Evolutionary conservation across 768 basidiomycete species (phyloP), one percentile per base, ranked within the genome.

Genomic region (Lentinula boryana): DNA sequence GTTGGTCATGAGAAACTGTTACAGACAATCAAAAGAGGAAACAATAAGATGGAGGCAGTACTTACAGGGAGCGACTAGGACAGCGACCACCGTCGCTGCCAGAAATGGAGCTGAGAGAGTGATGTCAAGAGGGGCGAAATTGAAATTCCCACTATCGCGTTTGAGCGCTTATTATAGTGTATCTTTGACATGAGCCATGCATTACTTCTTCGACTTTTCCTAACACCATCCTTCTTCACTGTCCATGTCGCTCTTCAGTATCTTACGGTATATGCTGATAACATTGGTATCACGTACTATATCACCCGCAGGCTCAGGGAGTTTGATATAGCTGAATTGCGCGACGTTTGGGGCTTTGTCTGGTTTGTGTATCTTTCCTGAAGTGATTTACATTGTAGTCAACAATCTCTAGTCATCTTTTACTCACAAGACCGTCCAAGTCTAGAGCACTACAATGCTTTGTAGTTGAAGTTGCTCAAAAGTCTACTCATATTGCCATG

Each of bases 401-500:
- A 32, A 49, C 52, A 36, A 38, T 43, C 59, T 31, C 48, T 69
- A 98, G 96, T 72, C 95, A 99, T 77, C 85, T 99, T 40, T 86
- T 98, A 60, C 85, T 98, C 56, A 97, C 96, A 3, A 85, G 91
- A 59, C 94, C 95, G 1, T 92, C 95, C 5, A 86, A 87, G 68
- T 97, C 95, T 1, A 84, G 90, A 56, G 97, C 97, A 13, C 79
- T 99, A 54, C 96, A 99, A 74, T 89, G 87, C 63, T 98, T 98
- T 70, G 89, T 99, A 43, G 82, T 95, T 32, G 90, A 95, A 58
- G 81, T 88, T 60, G 89, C 90, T 4, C 90, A 93, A 70, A 86
- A 88, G 66, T 96, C 94, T 36, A 95, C 95, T 0, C 97, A 98
- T 72, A 85, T 98, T 56, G 93, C 95, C 58, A 90, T 99, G 83